Base-by-base conservation (phyloP, 306 rosid genomes). In the Cyclanthera cordifolia region DNA sequence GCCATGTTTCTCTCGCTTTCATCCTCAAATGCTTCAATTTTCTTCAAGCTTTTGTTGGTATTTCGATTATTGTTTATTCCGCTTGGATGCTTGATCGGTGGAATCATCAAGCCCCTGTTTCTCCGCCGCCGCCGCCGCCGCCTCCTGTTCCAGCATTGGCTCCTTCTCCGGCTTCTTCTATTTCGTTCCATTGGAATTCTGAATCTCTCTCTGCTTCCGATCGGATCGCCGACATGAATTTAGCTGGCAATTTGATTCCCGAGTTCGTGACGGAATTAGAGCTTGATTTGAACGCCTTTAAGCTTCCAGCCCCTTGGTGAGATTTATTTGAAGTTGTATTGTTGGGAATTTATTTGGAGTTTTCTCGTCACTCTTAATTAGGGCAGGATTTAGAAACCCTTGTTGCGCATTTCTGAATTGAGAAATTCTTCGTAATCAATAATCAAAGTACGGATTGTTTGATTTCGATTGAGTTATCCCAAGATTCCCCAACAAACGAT, bases 301-400 rank as follows among this genome's bases (percentile, higher is more conserved):
- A 82, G 20, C 91, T 87, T 53, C 95, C 96, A 2, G 85, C 87
- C 66, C 96, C 95, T 21, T 90, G 99, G 98, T 91, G 82, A 60
- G 65, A 47, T 51, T 16, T 2, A 37, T 19, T 49, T 53, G 5
- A 9, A 32, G 43, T 21, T 53, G 17, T 11, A 8, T 46, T 1
- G 30, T 54, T 14, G 67, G 50, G 37, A 24, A 11, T 55, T 32
- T n/a, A 48, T 10, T 41, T 24, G 69, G 21, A 23, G 17, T 41
- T 63, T 20, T 66, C 70, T 46, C 15, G 43, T 8, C 24, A 21
- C 4, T 66, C 8, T 66, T 66, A 43, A 43, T 64, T 41, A 5
- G 53, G 53, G 67, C n/a, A 30, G 32, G 41, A n/a, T 27, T 56
- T 14, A 19, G 30, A 23, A 43, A 21, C 23, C 21, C 34, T 2